Conservation (phyloP, 2,329 filamentous ascomycete species). For the Neodidymelliopsis sp. region DNA sequence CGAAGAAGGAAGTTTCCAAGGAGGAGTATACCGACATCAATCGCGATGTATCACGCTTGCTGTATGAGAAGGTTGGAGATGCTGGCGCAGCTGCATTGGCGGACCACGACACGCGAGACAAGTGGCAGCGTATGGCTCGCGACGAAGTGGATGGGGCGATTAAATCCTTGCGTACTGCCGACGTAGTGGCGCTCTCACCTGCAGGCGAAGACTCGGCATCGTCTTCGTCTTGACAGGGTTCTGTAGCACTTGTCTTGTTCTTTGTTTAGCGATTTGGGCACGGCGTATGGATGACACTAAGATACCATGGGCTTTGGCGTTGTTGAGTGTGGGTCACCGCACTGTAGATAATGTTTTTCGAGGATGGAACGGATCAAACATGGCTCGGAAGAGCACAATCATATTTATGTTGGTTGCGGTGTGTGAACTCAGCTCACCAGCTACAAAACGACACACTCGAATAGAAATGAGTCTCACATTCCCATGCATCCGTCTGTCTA, state of each 20-base stretch:
- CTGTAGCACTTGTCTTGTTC: not conserved
- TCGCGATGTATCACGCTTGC: slow-evolving; percentile 81
- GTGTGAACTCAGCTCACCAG: too few species aligned
- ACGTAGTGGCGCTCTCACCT: slow-evolving; percentile 27
- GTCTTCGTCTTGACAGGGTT: slow-evolving; percentile 31
- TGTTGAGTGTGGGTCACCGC: too few species aligned
- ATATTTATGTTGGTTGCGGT: too few species aligned
- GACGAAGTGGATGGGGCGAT: slow-evolving; percentile 82
- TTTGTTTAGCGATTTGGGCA: slow-evolving; percentile 9
- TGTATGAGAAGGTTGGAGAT: slow-evolving; percentile 74
- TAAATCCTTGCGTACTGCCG: slow-evolving; percentile 34
- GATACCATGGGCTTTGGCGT: slow-evolving; percentile 18
- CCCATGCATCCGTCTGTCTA: too few species aligned
- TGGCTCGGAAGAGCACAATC: too few species aligned
- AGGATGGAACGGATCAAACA: too few species aligned
- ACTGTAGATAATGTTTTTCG: slow-evolving; percentile 7
- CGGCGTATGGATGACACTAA: slow-evolving; percentile 2
- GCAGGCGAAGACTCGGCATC: slow-evolving; percentile 40
- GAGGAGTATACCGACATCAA: slow-evolving; percentile 95
- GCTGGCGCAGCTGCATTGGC: slow-evolving; percentile 58
- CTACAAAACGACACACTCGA: too few species aligned
- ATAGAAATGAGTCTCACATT: too few species aligned
- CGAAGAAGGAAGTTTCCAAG: slow-evolving; percentile 78
- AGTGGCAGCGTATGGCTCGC: slow-evolving; percentile 78
- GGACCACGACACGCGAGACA: slow-evolving; percentile 69